phyloP scores from a whole-genome alignment of 371 early-diverging fungal genomes.

The Rhizopus arrhizus region DNA sequence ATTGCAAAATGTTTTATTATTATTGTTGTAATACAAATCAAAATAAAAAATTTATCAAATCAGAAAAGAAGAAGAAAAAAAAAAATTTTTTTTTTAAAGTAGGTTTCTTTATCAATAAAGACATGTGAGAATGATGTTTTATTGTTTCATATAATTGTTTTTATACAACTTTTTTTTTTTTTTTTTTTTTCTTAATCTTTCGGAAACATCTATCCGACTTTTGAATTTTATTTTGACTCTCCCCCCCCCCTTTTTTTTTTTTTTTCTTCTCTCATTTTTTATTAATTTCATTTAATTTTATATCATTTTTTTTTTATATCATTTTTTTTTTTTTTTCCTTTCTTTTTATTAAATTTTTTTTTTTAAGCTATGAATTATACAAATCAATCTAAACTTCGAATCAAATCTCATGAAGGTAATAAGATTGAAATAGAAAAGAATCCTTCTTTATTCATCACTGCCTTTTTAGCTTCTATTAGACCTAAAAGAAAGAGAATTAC shows the following conservation, averaged over 20 bases:
- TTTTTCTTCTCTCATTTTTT: not conserved
- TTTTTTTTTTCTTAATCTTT: not conserved
- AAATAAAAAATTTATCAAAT: not conserved
- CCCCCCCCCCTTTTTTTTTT: slow-evolving; percentile 3
- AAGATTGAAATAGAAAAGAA: not conserved
- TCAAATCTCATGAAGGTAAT: slow-evolving; percentile 47
- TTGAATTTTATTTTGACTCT: slow-evolving; percentile 1
- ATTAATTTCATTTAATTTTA: slow-evolving; percentile 9
- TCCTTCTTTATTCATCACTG: not conserved
- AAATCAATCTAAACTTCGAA: slow-evolving; percentile 28
- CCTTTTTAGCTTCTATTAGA: slow-evolving; percentile 29
- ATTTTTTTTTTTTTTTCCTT: slow-evolving; percentile 1
- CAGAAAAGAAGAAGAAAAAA: too few relatives aligned
- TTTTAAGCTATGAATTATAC: slow-evolving; percentile 2
- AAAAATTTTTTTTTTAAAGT: too few relatives aligned
- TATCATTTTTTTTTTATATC: not conserved
- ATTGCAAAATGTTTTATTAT: too few relatives aligned
- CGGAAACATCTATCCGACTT: slow-evolving; percentile 3
- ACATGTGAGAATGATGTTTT: too few relatives aligned
- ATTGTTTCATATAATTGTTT: too few relatives aligned
- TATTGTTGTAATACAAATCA: not conserved
- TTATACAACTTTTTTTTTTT: too few relatives aligned
- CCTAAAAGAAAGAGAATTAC: slow-evolving; percentile 78
- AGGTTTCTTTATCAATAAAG: too few relatives aligned
- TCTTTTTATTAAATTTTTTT: not conserved